A percentile compares a stretch with the other conserved stretches of the same genome.
Conservation (phyloP, 768 basidiomycete species). For the Leccinellum albellum region DNA sequence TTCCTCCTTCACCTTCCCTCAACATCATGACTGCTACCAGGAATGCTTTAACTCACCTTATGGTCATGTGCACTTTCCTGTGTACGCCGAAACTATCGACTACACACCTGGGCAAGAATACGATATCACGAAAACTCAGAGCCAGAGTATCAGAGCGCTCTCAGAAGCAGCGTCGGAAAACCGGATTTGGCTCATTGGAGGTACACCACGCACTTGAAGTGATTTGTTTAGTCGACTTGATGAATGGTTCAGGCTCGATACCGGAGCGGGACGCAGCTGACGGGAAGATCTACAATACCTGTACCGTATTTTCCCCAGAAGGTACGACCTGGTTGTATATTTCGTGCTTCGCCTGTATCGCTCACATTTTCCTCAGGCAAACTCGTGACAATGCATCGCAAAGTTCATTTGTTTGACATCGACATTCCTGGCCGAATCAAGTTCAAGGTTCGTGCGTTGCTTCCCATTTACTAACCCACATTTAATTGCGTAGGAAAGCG, state of each 20-base stretch:
- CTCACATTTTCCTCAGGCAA: constrained; percentile 51
- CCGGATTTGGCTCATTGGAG: constrained; percentile 89
- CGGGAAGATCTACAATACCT: constrained; percentile 86
- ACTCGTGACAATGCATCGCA: constrained; percentile 84
- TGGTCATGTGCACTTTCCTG: constrained; percentile 73
- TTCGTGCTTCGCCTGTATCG: not conserved
- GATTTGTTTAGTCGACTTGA: not conserved
- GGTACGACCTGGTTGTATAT: constrained; percentile 37
- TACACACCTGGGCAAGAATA: constrained; percentile 58
- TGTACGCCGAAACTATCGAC: constrained; percentile 77
- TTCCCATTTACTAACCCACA: not conserved
- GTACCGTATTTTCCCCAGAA: constrained; percentile 83
- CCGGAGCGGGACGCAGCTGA: constrained; percentile 70
- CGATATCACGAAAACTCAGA: constrained; percentile 49
- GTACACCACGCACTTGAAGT: constrained; percentile 35
- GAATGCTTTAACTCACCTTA: constrained; percentile 91
- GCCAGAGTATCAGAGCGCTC: constrained; percentile 80
- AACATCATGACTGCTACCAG: constrained; percentile 33
- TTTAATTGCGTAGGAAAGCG: constrained; percentile 64
- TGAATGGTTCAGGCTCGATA: constrained; percentile 68
- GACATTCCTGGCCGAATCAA: constrained; percentile 91
- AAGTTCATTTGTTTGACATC: constrained; percentile 96
- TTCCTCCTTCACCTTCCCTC: not conserved
- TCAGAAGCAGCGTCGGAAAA: constrained; percentile 75
- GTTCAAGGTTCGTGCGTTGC: constrained; percentile 62